Evolutionary conservation across 2,329 filamentous ascomycete species (phyloP).

Genomic region (Elsinoe perseae): DNA sequence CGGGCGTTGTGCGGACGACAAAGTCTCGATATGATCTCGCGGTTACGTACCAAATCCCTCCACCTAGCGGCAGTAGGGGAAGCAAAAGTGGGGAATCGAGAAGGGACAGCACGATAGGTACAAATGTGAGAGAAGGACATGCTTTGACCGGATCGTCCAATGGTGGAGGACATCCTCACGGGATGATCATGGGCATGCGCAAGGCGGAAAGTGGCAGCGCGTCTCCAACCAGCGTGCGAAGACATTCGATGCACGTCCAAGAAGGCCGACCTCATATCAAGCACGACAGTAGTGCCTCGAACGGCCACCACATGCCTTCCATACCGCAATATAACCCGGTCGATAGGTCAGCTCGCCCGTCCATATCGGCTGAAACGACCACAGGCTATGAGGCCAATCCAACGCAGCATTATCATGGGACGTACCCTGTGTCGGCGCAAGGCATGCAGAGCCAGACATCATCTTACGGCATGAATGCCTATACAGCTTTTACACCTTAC

Average conservation of each 20-base stretch:
- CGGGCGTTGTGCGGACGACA: conserved; percentile 46
- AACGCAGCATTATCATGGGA: neutral
- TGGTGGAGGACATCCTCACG: neutral
- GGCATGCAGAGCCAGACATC: neutral
- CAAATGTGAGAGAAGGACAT: neutral
- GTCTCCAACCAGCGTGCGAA: neutral
- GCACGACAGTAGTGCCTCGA: neutral
- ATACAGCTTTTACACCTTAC: neutral
- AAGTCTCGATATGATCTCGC: conserved; percentile 7
- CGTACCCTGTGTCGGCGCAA: neutral
- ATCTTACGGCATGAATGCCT: neutral
- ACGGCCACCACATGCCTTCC: neutral
- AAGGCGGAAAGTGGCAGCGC: neutral
- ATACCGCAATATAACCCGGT: neutral
- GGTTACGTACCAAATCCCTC: conserved; percentile 6
- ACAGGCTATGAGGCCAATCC: neutral
- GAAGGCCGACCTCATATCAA: neutral
- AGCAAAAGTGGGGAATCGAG: conserved; percentile 2
- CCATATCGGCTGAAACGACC: neutral
- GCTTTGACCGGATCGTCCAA: neutral
- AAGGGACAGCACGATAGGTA: conserved; percentile 12
- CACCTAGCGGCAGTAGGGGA: neutral
- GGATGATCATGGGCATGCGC: neutral
- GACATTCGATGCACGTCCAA: conserved; percentile 8
- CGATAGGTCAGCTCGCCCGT: neutral